Conservation (phyloP, 108 stramenopile genomes). For the Cyclostephanos tholiformis region DNA sequence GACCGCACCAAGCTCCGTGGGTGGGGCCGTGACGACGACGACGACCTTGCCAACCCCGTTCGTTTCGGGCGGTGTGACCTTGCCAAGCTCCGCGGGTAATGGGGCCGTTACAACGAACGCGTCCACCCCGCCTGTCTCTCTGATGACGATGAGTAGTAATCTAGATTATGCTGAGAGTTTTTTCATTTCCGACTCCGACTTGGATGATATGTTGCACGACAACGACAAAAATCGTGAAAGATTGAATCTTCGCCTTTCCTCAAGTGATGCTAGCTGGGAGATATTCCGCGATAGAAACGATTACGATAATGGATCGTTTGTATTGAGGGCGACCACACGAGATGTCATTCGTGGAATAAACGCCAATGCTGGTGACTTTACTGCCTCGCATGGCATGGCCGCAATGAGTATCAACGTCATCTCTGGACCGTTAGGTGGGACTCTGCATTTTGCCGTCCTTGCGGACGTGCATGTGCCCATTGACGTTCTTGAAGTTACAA, state of each 20-base stretch:
- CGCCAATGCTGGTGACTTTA: neutral
- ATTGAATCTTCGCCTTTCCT: neutral
- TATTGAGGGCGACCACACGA: slow-evolving; percentile 6
- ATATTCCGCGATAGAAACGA: neutral
- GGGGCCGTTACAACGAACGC: no score
- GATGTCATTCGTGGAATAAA: neutral
- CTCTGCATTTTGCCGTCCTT: slow-evolving; percentile 1
- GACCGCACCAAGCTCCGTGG: no score
- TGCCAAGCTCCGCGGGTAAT: no score
- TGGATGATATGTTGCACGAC: neutral
- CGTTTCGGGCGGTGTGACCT: no score
- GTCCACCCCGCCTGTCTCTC: no score
- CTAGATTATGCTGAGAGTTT: neutral
- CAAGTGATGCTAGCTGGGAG: slow-evolving; percentile 7
- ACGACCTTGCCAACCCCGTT: no score
- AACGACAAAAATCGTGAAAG: neutral
- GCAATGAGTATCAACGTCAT: slow-evolving; percentile 2
- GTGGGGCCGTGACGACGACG: no score
- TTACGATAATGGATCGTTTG: slow-evolving; percentile 2
- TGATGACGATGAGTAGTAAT: slow-evolving; percentile 6
- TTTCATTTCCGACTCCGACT: slow-evolving; percentile 5
- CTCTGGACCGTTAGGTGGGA: slow-evolving; percentile 19
- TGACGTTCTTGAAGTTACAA: slow-evolving; percentile 22
- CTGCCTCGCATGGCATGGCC: neutral
- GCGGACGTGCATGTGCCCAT: slow-evolving; percentile 9